Conservation (phyloP, 257 asterid genomes). For the Solanum stenotomum region DNA sequence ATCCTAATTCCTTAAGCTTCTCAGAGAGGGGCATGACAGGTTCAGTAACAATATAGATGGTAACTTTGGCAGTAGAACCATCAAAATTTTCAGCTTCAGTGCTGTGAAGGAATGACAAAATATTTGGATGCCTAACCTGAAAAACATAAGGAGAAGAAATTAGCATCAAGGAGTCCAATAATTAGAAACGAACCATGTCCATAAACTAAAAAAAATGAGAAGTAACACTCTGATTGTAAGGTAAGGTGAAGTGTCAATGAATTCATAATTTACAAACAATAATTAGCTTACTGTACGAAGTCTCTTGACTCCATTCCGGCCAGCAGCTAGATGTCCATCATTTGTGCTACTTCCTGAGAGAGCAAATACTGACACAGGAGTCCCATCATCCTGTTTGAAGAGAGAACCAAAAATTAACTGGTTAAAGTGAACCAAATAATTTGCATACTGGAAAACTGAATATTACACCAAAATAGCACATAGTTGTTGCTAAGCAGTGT, state of each 20-base stretch:
- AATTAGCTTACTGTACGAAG: slow-evolving; percentile 76
- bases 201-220: background rate
- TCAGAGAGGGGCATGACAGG: slow-evolving; percentile 96
- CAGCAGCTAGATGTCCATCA: slow-evolving; percentile 94
- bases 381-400: slow-evolving; percentile 75
- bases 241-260: background rate
- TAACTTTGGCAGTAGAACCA: slow-evolving; percentile 70
- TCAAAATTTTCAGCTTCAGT: slow-evolving; percentile 83
- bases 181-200: background rate
- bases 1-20: slow-evolving; percentile 88
- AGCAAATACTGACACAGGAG: slow-evolving; percentile 91
- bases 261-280: background rate
- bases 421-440: background rate
- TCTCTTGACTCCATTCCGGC: slow-evolving; percentile 97
- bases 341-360: slow-evolving; percentile 78
- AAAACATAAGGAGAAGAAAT: slow-evolving; percentile 1
- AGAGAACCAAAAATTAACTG: background rate
- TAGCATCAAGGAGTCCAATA: background rate
- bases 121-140: slow-evolving; percentile 99
- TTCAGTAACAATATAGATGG: slow-evolving; percentile 91
- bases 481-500: background rate
- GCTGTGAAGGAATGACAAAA: slow-evolving; percentile 89
- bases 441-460: background rate
- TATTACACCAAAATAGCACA: background rate
- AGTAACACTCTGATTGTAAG: background rate